Evolutionary conservation across 2,329 filamentous ascomycete species (phyloP).

Genomic region (Pseudopyricularia javanii): DNA sequence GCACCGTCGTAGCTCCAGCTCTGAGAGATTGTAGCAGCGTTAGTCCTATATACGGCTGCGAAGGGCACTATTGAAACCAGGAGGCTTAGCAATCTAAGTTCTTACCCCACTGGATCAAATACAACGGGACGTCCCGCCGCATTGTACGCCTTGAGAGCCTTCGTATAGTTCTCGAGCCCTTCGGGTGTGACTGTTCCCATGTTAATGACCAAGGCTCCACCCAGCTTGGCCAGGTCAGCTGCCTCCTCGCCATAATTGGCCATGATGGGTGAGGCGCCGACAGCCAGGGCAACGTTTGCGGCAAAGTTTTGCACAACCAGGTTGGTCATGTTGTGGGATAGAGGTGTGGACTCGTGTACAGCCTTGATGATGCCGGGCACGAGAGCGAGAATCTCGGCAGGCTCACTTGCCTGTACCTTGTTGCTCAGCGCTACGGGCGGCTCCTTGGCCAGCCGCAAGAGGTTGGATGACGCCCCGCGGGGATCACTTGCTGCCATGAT

Average conservation of each 20-base stretch:
- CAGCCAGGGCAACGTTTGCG: constrained; percentile 74
- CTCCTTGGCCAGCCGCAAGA: constrained; percentile 42
- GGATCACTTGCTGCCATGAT: constrained; percentile 66
- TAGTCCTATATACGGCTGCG: background rate
- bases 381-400: constrained; percentile 12
- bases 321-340: constrained; percentile 97
- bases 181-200: constrained; percentile 86
- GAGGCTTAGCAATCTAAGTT: background rate
- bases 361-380: constrained; percentile 38
- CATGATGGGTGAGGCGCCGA: constrained; percentile 91
- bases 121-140: constrained; percentile 60
- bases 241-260: constrained; percentile 78
- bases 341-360: constrained; percentile 52
- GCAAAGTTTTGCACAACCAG: constrained; percentile 91
- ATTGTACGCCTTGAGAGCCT: constrained; percentile 75
- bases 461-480: constrained; percentile 43
- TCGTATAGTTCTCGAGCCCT: constrained; percentile 56
- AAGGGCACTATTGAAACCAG: background rate
- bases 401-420: constrained; percentile 3
- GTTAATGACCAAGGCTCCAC: constrained; percentile 76
- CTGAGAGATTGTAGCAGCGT: constrained; percentile 16
- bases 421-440: constrained; percentile 12
- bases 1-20: constrained; percentile 67
- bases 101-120: constrained; percentile 76
- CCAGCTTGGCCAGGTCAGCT: constrained; percentile 61